Evolutionary conservation across 2,329 filamentous ascomycete genomes (phyloP).

Genomic region (Mycosphaerella sp.): DNA sequence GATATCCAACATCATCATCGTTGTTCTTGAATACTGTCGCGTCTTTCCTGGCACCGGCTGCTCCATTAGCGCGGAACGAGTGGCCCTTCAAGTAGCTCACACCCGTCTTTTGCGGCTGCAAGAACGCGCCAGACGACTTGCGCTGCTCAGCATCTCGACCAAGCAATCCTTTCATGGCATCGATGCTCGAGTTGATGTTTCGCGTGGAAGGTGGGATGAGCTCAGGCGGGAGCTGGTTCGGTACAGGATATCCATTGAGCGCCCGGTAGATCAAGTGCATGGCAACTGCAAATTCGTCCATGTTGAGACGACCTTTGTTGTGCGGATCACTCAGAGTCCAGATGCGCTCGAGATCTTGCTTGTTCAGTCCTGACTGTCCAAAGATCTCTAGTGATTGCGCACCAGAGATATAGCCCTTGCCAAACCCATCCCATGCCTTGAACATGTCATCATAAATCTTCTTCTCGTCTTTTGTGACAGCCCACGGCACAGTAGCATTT

Average conservation of each 20-base stretch:
- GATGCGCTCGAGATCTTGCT: conserved; percentile 80
- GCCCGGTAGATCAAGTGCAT: conserved; percentile 99
- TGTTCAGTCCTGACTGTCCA: conserved; percentile 88
- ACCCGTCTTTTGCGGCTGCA: conserved; percentile 94
- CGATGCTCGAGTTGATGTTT: conserved; percentile 88
- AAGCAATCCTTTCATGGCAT: conserved; percentile 83
- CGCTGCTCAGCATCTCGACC: conserved; percentile 83
- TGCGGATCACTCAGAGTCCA: conserved; percentile 94
- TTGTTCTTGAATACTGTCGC: conserved; percentile 97
- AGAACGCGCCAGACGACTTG: conserved; percentile 80
- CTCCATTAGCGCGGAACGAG: conserved; percentile 64
- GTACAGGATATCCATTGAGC: conserved; percentile 90
- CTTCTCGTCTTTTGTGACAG: conserved; percentile 98
- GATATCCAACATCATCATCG: conserved; percentile 77
- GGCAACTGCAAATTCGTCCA: conserved; percentile 95
- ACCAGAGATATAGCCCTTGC: conserved; percentile 86
- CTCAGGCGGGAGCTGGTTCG: conserved; percentile 80
- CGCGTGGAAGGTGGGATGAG: conserved; percentile 90
- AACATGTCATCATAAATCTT: conserved; percentile 93
- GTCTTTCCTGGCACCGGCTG: conserved; percentile 68
- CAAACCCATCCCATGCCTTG: conserved; percentile 90
- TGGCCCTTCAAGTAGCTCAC: conserved; percentile 96
- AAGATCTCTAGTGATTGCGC: conserved; percentile 95
- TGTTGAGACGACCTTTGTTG: conserved; percentile 87
- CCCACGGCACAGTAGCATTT: conserved; percentile 95